Evolutionary conservation across 2,329 filamentous ascomycete genomes (phyloP), one percentile per base, ranked within the genome.

Genomic region (Fusarium musae): DNA sequence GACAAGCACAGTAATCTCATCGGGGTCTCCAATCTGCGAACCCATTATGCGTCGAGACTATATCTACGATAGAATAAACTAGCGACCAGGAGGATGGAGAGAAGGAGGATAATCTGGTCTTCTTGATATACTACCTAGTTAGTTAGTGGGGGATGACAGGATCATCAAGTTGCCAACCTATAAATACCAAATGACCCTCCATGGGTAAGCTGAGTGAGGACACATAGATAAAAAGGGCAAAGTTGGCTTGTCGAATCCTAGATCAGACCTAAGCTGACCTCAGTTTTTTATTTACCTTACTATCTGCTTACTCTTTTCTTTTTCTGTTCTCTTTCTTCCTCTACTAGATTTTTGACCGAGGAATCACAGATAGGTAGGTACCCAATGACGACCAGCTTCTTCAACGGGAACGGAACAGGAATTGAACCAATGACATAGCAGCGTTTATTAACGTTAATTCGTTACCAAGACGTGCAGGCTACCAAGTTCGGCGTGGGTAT

Each of bases 1-100:
- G 73, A 91, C 87, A 66, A 91, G 82, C 64, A 91, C 86, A 30
- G 85, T 88, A 69, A 90, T 79, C 77, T 91, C 88, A 44, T 88
- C 83, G 57, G 83, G 78, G 23, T 81, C 75, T 47, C 76, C 75
- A 30, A 76, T 72, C 53, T 81, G 79, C 3, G 82, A 83, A n/a
- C 81, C 81, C 82, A 84, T 83, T 23, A 44, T 47, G 34, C 50
- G 43, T 19, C 37, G 44, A 40, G 19, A 19, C 23, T 59, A 34
- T 44, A 15, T 43, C 19, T 19, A 49, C 36, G 19, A 17, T 11
- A 26, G 6, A 28, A 52, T 23, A 28, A 26, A n/a, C 39, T 42
- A 32, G 37, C 37, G 32, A 9, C 36, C 11, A 52, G 19, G 9
- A 16, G 23, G 34, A 30, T 40, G 12, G 42, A 30, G 53, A 12